Base-by-base conservation (phyloP, 345 rosid species). In the Cardiospermum halicacabum region DNA sequence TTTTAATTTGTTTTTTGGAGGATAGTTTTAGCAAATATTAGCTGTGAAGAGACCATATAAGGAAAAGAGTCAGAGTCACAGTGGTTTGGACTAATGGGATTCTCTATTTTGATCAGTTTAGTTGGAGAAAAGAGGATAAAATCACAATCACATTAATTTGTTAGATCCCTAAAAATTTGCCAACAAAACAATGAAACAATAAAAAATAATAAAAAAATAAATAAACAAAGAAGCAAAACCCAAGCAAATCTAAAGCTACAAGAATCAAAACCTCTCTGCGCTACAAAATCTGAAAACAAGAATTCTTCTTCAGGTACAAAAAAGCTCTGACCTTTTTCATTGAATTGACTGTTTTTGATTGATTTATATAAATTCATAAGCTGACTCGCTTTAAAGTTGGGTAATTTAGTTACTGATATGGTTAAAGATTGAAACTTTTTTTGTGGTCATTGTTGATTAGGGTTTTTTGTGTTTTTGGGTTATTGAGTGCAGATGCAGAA, bases 401-500 rank as follows among this genome's bases (percentile, higher is more conserved):
- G 8, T 16, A 43, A 12, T 18, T 16, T 45, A 18, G 11, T n/a
- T 16, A 15, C 21, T 15, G n/a, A 45, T 11, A 45, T 18, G 10
- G 15, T 3, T 15, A 45, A 45, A 45, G 18, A 45, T n/a, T n/a
- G 51, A 47, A 47, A 47, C 7, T n/a, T 8, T 47, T n/a, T n/a
- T n/a, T n/a, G n/a, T 18, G 24, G 51, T 47, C 22, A 15, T 18
- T 47, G 51, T 5, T 12, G n/a, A 5, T 39, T 27, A 5, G 36
- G 47, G 56, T 56, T 66, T 62, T 56, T 54, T 18, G 55, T 27
- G 27, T 72, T 48, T 30, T 21, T 11, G 62, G 39, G 60, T 42
- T n/a, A 13, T 42, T 24, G 18, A 65, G 51, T 56, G 56, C 79
- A 80, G 79, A 84, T 82, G 89, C 79, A 56, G 70, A 66, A 77